phyloP scores from a whole-genome alignment of 495 filamentous ascomycete species.

The Neurospora sp. region DNA sequence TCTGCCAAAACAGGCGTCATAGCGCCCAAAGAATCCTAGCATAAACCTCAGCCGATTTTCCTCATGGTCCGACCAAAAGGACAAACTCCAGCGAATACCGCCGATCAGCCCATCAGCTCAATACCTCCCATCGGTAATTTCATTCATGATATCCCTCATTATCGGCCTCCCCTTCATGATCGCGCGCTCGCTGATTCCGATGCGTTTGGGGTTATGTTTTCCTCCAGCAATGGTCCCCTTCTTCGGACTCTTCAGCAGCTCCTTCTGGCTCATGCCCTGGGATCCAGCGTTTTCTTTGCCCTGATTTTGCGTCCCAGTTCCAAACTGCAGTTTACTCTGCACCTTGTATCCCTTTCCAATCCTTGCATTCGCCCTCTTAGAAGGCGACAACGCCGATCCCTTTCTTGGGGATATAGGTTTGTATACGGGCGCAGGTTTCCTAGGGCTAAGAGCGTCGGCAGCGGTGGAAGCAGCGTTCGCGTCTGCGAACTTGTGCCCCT shows the following conservation, averaged over 20 bases:
- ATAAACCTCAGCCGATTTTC: no score
- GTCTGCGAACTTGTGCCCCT: conserved; percentile 57
- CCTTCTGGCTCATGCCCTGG: no score
- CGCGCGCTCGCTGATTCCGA: conserved; percentile 24
- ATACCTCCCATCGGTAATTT: conserved; percentile 30
- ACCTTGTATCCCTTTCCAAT: background rate
- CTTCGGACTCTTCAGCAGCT: conserved; percentile 4
- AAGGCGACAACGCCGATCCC: background rate
- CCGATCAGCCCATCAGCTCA: background rate
- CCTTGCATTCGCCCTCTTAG: background rate
- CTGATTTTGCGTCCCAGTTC: background rate
- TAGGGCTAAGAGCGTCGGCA: background rate
- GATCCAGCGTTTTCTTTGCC: conserved; percentile 1
- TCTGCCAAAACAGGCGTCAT: no score
- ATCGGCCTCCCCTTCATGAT: conserved; percentile 33
- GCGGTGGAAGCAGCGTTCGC: conserved; percentile 22
- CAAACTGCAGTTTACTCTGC: background rate
- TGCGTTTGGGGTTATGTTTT: background rate
- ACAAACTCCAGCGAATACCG: background rate
- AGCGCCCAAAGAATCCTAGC: no score
- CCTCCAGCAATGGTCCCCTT: conserved; percentile 4
- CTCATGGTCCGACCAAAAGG: no score
- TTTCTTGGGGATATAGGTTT: background rate
- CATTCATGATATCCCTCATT: conserved; percentile 39
- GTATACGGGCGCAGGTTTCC: background rate